Evolutionary conservation across 768 basidiomycete genomes (phyloP).

Genomic region (Cystofilobasidium ferigula): DNA sequence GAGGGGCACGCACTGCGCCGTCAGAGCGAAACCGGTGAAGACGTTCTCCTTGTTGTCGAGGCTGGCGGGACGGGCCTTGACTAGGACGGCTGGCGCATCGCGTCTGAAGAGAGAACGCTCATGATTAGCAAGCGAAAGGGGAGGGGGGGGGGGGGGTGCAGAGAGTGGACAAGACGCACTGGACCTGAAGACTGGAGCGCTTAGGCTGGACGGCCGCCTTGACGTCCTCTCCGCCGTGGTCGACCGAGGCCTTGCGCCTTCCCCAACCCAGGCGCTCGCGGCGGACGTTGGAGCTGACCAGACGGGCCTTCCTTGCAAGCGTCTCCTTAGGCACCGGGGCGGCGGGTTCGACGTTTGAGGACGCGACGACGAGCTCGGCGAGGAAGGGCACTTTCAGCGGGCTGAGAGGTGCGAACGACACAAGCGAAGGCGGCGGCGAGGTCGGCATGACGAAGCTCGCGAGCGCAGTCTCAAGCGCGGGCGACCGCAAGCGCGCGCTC

Average conservation of each 20-base stretch:
- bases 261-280: slow-evolving; percentile 10
- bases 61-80: background rate
- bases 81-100: background rate
- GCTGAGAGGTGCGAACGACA: background rate
- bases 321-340: background rate
- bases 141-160: background rate
- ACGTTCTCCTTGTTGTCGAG: slow-evolving; percentile 4
- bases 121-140: background rate
- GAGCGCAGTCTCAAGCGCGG: background rate
- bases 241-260: slow-evolving; percentile 3
- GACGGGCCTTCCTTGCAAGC: slow-evolving; percentile 8
- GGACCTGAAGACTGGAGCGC: background rate
- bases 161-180: background rate
- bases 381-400: background rate
- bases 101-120: background rate
- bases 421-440: background rate
- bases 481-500: background rate
- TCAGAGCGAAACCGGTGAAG: background rate
- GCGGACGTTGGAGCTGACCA: slow-evolving; percentile 15
- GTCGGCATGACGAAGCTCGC: background rate
- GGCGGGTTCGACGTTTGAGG: background rate
- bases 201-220: background rate
- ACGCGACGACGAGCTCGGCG: background rate
- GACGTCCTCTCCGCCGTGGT: background rate
- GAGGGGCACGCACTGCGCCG: too few relatives aligned